Evolutionary conservation across 495 filamentous ascomycete genomes (phyloP), one percentile per base, ranked within the genome.

Genomic region (Sabuloglossum arenarium): DNA sequence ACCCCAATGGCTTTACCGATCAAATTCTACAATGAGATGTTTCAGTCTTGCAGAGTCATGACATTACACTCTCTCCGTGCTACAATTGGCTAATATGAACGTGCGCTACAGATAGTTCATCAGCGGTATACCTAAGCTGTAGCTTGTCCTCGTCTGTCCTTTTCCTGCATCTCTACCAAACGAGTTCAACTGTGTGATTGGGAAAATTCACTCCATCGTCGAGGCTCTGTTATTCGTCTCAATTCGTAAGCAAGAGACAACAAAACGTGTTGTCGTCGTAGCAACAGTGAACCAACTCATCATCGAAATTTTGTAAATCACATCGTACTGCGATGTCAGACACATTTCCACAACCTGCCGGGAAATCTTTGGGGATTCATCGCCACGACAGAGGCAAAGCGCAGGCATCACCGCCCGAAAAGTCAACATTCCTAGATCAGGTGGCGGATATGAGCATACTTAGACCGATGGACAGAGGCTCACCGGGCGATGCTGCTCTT

Each of bases 401-500:
- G 28, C 47, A 51, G 11, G 24, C 16, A 19, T 21, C 16, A 8
- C 16, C 47, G 11, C 47, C 47, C 12, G 28, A 51, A 29, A 27
- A 30, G 5, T 51, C 47, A 6, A 19, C 47, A 27, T 51, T 51
- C 28, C 16, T 51, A 30, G 47, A 51, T 27, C 47, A 51, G 28
- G 25, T 51, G 28, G 24, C 23, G 28, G 47, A 51, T 19, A 51
- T 30, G 24, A 30, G 28, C 47, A 51, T 30, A 51, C 23, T 51
- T 27, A 51, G 47, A 12, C 47, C 47, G 28, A 51, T 66, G 27
- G 60, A 61, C 34, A 60, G 64, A 1, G 64, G 64, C 25, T 46
- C 62, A 3, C 64, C 64, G 0, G 62, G 64, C 30, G 64, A 66
- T 54, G 24, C 53, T 19, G 56, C 57, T 2, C 57, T 59, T 14